These are phyloP conservation scores for Cladorrhinum sp. DNA, from an alignment of 2,329 filamentous ascomycete species.

Conservation along the genomic window DNA sequence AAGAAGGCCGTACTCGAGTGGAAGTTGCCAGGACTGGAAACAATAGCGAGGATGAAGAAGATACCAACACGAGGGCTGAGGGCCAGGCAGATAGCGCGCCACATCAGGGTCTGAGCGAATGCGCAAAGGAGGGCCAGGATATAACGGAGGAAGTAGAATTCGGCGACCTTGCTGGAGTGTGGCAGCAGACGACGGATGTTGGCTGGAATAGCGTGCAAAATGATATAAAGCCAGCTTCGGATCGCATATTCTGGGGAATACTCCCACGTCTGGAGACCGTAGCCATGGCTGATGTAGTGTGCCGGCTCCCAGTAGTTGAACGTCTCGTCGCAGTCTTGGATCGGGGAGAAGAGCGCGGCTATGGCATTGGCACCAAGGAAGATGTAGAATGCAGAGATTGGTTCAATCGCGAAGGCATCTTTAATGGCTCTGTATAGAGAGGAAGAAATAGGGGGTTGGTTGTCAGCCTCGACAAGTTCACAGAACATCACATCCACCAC, in stretches of 20 bases:
- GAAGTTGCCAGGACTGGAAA: conserved; percentile 87
- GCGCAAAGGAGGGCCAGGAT: conserved; percentile 74
- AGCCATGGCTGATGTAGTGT: conserved; percentile 89
- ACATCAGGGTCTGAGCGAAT: conserved; percentile 77
- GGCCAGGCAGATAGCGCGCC: conserved; percentile 69
- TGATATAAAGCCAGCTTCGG: conserved; percentile 89
- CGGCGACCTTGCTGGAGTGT: conserved; percentile 60
- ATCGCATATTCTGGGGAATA: conserved; percentile 95
- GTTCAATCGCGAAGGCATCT: conserved; percentile 62
- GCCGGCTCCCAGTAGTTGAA: conserved; percentile 99
- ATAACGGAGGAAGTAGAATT: conserved; percentile 87
- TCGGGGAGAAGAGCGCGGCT: conserved; percentile 80
- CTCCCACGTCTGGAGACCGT: conserved; percentile 96
- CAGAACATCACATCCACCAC: not conserved
- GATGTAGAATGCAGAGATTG: conserved; percentile 75
- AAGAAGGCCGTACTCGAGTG: conserved; percentile 84
- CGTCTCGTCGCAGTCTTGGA: conserved; percentile 97
- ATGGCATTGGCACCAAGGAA: conserved; percentile 72
- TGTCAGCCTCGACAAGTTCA: not conserved
- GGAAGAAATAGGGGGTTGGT: not conserved
- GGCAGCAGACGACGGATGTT: conserved; percentile 64
- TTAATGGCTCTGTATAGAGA: conserved; percentile 36
- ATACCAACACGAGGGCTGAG: conserved; percentile 81
- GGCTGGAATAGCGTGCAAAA: conserved; percentile 71
- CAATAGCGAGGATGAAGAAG: conserved; percentile 74